These are phyloP conservation scores for Lachnellula arida DNA, from an alignment of 2,329 filamentous ascomycete species.

Conservation along the genomic window DNA sequence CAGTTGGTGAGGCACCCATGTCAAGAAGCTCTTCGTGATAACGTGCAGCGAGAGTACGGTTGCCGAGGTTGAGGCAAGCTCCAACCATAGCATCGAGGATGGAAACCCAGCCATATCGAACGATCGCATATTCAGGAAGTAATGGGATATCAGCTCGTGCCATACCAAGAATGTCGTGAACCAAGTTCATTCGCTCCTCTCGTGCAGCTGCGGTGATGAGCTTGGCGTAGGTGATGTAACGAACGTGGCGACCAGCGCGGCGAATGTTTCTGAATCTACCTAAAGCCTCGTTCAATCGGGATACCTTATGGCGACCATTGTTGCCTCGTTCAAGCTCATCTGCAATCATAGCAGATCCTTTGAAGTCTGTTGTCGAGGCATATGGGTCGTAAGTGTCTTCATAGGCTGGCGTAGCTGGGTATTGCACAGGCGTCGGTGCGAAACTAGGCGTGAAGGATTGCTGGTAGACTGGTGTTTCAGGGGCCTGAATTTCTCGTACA, in stretches of 20 bases:
- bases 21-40: slow-evolving; percentile 89
- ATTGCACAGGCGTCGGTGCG: slow-evolving; percentile 44
- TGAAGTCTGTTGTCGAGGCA: slow-evolving; percentile 84
- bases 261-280: slow-evolving; percentile 88
- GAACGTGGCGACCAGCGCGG: slow-evolving; percentile 81
- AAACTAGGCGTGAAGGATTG: slow-evolving; percentile 46
- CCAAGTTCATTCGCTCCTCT: slow-evolving; percentile 73
- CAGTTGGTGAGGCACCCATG: slow-evolving; percentile 86
- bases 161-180: slow-evolving; percentile 83
- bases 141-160: slow-evolving; percentile 85
- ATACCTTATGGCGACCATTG: slow-evolving; percentile 57
- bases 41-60: slow-evolving; percentile 74
- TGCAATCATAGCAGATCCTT: slow-evolving; percentile 84
- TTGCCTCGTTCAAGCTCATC: slow-evolving; percentile 81
- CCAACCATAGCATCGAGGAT: slow-evolving; percentile 97
- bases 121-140: slow-evolving; percentile 75
- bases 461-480: slow-evolving; percentile 43
- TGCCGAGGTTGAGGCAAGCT: slow-evolving; percentile 77
- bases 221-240: slow-evolving; percentile 96
- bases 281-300: slow-evolving; percentile 74
- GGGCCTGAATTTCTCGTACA: slow-evolving; percentile 49
- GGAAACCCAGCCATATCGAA: slow-evolving; percentile 92
- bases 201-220: slow-evolving; percentile 87
- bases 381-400: slow-evolving; percentile 91
- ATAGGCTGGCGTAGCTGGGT: slow-evolving; percentile 53